Base-by-base conservation (phyloP, 148 eudicot species). In the Talinum fruticosum region DNA sequence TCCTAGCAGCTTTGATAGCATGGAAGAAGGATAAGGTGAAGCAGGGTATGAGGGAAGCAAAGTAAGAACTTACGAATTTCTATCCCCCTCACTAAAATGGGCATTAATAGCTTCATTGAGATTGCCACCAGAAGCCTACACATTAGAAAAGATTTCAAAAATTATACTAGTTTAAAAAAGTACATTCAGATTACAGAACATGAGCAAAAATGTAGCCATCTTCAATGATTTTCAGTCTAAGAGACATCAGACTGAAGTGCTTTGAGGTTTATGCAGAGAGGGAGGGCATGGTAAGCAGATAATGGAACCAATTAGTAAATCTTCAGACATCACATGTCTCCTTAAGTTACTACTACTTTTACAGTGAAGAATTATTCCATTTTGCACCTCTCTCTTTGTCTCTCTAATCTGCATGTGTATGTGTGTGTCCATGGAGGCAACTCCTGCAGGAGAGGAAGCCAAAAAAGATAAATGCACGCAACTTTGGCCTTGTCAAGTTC, bases 31-130 rank as follows among this genome's bases (percentile, higher is more conserved):
- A 68, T 68, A 44, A n/a, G n/a, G n/a, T n/a, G n/a, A n/a, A 28
- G 66, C 4, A 41, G 53, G 28, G 72, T 68, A 44, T 13, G 28
- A 53, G 51, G 68, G 67, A 44, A 53, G 8, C 66, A 51, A 23
- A 41, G 41, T 28, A 81, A 75, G 76, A 5, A 88, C 97, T 75
- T 79, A 96, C 95, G 49, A 72, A 80, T 82, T 89, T 81, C 90
- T 82, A 72, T 89, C 92, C 66, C 92, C 90, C 82, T 88, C 91
- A 41, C 67, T 87, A 82, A 96, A 93, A 87, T 91, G 82, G 33
- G 97, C 93, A 88, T 96, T 86, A 59, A 96, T 83, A 78, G 98
- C 99, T 82, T 86, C 89, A 76, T 93, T 93, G 35, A 96, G 97
- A 86, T 91, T 85, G 73, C 98, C 99, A 81, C 81, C 89, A 86